Percentiles rank a stretch among this genome's conserved stretches.
Conservation (phyloP, 148 eudicot genomes). For the Arbutus unedo region DNA sequence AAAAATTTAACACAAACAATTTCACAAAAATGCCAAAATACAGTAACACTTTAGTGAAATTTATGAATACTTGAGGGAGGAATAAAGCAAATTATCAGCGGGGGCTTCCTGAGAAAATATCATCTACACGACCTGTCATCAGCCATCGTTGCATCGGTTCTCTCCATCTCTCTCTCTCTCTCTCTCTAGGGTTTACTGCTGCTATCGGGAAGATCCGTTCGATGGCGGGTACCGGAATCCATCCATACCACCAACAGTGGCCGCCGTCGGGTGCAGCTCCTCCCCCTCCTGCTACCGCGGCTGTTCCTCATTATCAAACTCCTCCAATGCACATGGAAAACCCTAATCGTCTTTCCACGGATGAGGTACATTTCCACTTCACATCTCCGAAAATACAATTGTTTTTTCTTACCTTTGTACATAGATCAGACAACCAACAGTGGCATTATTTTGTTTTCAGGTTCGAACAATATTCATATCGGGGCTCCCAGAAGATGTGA, state of each 20-base stretch:
- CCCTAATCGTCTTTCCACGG: conserved; percentile 25
- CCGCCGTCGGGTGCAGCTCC: conserved; percentile 23
- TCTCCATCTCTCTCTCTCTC: neutral
- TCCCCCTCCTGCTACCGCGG: conserved; percentile 36
- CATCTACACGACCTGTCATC: neutral
- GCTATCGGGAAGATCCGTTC: neutral
- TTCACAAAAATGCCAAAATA: too few species aligned
- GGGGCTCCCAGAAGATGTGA: conserved; percentile 88
- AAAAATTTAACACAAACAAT: too few species aligned
- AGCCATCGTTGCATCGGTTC: neutral
- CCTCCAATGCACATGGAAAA: conserved; percentile 30
- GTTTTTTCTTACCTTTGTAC: neutral
- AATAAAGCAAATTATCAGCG: too few species aligned
- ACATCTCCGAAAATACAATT: neutral
- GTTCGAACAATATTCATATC: conserved; percentile 87
- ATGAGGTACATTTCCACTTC: conserved; percentile 34
- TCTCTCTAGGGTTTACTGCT: conserved; percentile 10
- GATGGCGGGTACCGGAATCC: conserved; percentile 64
- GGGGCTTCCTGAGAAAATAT: neutral
- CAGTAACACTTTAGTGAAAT: too few species aligned
- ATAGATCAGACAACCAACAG: neutral
- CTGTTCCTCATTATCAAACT: conserved; percentile 33
- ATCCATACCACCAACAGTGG: conserved; percentile 51
- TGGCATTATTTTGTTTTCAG: conserved; percentile 23
- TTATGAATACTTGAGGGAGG: too few species aligned